Evolutionary conservation across 768 basidiomycete genomes (phyloP).

Genomic region (Leccinum obscurum): DNA sequence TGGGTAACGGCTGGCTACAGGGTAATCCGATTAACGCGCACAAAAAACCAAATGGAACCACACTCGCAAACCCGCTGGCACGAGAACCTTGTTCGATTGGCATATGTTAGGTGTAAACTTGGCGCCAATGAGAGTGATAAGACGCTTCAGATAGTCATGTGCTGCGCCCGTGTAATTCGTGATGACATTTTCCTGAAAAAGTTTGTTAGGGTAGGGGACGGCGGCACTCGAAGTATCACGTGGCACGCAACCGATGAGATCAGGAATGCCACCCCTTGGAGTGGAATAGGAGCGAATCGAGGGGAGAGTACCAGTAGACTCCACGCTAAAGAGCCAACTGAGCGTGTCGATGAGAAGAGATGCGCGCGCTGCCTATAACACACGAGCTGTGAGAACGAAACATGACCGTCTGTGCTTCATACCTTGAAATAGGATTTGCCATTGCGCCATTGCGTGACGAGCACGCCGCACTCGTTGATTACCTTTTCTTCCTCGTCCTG

Average conservation of each 20-base stretch:
- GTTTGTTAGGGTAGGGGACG: not conserved
- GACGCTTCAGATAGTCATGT: slow-evolving; percentile 68
- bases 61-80: slow-evolving; percentile 75
- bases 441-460: slow-evolving; percentile 65
- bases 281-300: slow-evolving; percentile 59
- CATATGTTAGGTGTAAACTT: slow-evolving; percentile 83
- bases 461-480: slow-evolving; percentile 61
- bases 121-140: slow-evolving; percentile 77
- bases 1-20: slow-evolving; percentile 43
- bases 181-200: slow-evolving; percentile 67
- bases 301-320: slow-evolving; percentile 64
- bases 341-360: slow-evolving; percentile 63
- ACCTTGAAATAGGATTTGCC: slow-evolving; percentile 75
- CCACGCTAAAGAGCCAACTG: slow-evolving; percentile 80
- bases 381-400: not conserved
- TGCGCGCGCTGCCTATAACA: slow-evolving; percentile 52
- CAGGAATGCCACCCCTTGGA: slow-evolving; percentile 49
- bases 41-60: not conserved
- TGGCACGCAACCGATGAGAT: slow-evolving; percentile 58
- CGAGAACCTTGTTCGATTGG: slow-evolving; percentile 71
- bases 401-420: slow-evolving; percentile 4
- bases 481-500: slow-evolving; percentile 30
- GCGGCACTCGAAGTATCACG: slow-evolving; percentile 24
- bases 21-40: not conserved
- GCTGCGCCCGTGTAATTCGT: slow-evolving; percentile 89